Evolutionary conservation across 257 asterid genomes (phyloP).

Genomic region (Capsicum baccatum): DNA sequence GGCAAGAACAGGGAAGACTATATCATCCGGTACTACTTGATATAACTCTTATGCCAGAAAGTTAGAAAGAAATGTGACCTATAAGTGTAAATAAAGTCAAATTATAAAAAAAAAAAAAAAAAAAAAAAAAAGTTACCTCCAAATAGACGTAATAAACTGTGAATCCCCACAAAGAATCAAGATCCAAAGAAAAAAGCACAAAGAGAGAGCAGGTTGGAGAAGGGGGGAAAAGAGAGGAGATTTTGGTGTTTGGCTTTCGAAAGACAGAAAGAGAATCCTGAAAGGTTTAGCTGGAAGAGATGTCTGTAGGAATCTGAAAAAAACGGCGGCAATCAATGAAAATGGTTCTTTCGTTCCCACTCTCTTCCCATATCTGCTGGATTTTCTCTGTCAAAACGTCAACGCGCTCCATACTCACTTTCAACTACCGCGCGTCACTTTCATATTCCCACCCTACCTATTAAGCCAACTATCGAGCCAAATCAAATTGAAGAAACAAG

Average conservation of each 20-base stretch:
- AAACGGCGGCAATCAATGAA: not conserved
- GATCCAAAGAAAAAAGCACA: not conserved
- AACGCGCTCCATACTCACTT: conserved; percentile 46
- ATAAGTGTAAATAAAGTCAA: not conserved
- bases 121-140: conserved; percentile 38
- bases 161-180: not conserved
- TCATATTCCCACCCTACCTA: not conserved
- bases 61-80: no score
- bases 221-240: not conserved
- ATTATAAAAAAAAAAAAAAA: not conserved
- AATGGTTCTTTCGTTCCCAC: not conserved
- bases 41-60: not conserved
- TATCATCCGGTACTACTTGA: not conserved
- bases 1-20: not conserved
- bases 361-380: not conserved
- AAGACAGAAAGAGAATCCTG: not conserved
- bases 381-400: conserved; percentile 42
- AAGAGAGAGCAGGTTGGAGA: not conserved
- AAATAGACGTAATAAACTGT: conserved; percentile 12
- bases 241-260: not conserved
- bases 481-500: no score
- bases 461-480: no score
- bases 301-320: not conserved
- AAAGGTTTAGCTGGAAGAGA: not conserved
- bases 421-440: conserved; percentile 32